phyloP scores from a whole-genome alignment of 495 filamentous ascomycete species.

The Xylaria bambusicola region DNA sequence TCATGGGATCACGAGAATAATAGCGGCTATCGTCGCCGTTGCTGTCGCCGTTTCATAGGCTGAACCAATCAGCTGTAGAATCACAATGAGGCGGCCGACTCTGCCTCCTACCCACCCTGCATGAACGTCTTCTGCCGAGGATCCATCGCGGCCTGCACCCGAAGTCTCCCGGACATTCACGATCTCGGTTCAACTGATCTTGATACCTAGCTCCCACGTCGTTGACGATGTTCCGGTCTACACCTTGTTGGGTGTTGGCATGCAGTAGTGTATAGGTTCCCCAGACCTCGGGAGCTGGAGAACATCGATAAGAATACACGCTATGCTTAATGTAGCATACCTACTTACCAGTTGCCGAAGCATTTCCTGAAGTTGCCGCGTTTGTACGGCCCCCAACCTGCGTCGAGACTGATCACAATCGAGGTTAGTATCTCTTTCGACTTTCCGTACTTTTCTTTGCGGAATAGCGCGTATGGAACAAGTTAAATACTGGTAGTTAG shows the following conservation, averaged over 20 bases:
- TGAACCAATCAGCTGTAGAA: slow-evolving; percentile 6
- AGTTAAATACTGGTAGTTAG: too few relatives aligned
- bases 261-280: background rate
- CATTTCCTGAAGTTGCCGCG: too few relatives aligned
- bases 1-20: background rate
- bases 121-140: slow-evolving; percentile 3
- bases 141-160: slow-evolving; percentile 11
- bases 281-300: too few relatives aligned
- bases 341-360: too few relatives aligned
- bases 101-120: background rate
- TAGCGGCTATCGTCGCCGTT: slow-evolving; percentile 7
- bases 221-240: background rate
- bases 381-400: too few relatives aligned
- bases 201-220: background rate
- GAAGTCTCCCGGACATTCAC: slow-evolving; percentile 16
- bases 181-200: slow-evolving; percentile 3
- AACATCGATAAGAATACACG: background rate
- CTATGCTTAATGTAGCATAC: background rate
- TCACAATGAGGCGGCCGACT: slow-evolving; percentile 3
- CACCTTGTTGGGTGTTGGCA: background rate
- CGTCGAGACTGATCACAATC: background rate
- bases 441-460: background rate
- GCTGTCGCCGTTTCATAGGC: background rate
- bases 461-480: background rate
- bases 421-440: background rate